phyloP scores from a whole-genome alignment of 106 monocot genomes.

The Allium fistulosum region DNA sequence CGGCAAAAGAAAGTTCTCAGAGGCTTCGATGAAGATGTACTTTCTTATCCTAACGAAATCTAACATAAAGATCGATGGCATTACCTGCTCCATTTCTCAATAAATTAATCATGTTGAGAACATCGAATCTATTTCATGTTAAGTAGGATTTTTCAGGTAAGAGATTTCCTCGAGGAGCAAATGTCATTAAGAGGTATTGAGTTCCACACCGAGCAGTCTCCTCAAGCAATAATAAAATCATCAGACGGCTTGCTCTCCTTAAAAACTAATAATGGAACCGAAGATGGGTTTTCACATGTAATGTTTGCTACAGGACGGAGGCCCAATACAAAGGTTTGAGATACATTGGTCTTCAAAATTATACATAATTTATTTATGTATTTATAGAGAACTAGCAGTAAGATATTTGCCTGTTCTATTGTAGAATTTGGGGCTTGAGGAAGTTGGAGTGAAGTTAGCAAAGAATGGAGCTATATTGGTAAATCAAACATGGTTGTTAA shows the following conservation, averaged over 20 bases:
- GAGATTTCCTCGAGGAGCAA: constrained; percentile 92
- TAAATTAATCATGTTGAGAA: neutral
- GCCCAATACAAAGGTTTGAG: constrained; percentile 86
- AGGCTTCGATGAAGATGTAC: constrained; percentile 97
- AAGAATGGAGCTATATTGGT: constrained; percentile 92
- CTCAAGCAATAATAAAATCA: constrained; percentile 73
- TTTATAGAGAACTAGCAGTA: neutral
- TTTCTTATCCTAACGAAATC: neutral
- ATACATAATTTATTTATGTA: neutral
- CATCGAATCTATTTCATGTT: neutral
- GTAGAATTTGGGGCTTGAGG: constrained; percentile 88
- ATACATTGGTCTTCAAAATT: neutral
- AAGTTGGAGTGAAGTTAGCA: constrained; percentile 74
- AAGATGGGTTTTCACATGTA: constrained; percentile 94
- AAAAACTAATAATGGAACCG: constrained; percentile 77
- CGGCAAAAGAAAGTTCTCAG: constrained; percentile 96
- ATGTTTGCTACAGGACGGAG: constrained; percentile 99
- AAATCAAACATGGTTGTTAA: constrained; percentile 3
- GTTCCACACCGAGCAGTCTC: constrained; percentile 84
- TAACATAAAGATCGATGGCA: neutral
- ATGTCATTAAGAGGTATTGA: constrained; percentile 90
- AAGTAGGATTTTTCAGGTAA: constrained; percentile 34
- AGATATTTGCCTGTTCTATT: constrained; percentile 2
- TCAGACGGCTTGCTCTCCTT: constrained; percentile 64
- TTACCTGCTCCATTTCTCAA: neutral